Evolutionary conservation across 176 grass and related monocot species (phyloP).

Genomic region (Tuctoria greenei): DNA sequence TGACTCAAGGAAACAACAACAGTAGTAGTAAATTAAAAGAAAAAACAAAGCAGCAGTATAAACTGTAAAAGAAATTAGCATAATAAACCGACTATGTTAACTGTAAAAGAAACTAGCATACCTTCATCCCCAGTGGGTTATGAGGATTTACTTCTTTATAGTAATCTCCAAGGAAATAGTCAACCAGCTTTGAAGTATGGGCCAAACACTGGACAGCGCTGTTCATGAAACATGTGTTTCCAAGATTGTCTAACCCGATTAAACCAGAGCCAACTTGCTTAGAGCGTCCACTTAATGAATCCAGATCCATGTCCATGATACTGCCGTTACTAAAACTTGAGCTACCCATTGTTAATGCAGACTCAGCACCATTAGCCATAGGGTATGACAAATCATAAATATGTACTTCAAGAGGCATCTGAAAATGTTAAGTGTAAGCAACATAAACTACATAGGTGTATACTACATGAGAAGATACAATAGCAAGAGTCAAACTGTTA

Average conservation of each 20-base stretch:
- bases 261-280: conserved; percentile 74
- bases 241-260: conserved; percentile 85
- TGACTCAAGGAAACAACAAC: conserved; percentile 14
- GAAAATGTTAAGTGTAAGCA: conserved; percentile 45
- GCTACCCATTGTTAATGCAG: conserved; percentile 41
- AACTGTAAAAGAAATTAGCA: conserved; percentile 23
- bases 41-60: conserved; percentile 24
- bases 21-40: background rate
- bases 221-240: conserved; percentile 99
- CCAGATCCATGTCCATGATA: conserved; percentile 31
- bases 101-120: conserved; percentile 36
- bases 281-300: conserved; percentile 51
- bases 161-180: conserved; percentile 90
- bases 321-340: conserved; percentile 56
- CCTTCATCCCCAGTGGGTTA: conserved; percentile 84
- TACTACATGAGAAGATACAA: conserved; percentile 2
- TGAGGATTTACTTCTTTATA: conserved; percentile 71
- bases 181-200: conserved; percentile 83
- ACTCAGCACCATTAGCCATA: conserved; percentile 41
- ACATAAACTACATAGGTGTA: conserved; percentile 5
- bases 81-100: conserved; percentile 18
- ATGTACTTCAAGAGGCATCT: conserved; percentile 91
- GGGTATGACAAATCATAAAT: conserved; percentile 61
- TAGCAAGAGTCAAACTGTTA: background rate
- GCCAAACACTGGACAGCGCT: conserved; percentile 92